A percentile compares a stretch with the other conserved stretches of the same genome.
These are phyloP conservation scores for Malassezia arunalokei DNA, from an alignment of 1,284 basidiomycete genomes.

Conservation along the genomic window DNA sequence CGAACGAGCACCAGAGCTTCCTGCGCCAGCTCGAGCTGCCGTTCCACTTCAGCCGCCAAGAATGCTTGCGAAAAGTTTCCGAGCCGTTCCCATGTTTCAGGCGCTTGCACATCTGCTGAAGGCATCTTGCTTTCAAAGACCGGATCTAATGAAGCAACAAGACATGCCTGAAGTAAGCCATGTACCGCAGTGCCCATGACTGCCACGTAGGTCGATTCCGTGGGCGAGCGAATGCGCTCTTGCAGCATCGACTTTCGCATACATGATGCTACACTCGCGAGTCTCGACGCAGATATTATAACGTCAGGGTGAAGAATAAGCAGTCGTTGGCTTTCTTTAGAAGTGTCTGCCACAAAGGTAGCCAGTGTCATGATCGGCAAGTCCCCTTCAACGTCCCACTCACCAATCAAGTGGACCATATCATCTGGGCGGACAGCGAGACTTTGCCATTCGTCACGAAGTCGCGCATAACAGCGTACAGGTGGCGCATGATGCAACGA, in stretches of 20 bases:
- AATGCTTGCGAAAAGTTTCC: conserved; percentile 33
- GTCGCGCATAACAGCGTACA: conserved; percentile 14
- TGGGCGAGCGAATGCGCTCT: conserved; percentile 23
- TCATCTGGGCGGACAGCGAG: conserved; percentile 19
- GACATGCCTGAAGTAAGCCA: conserved; percentile 37
- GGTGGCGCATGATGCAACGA: not conserved
- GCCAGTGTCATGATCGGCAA: conserved; percentile 10
- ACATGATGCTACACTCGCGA: conserved; percentile 34
- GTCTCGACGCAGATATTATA: conserved; percentile 33
- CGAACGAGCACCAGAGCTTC: conserved; percentile 26
- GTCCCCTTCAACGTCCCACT: conserved; percentile 8
- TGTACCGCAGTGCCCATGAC: conserved; percentile 42
- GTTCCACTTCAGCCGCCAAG: conserved; percentile 21
- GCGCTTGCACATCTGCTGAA: not conserved
- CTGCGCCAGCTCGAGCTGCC: conserved; percentile 24
- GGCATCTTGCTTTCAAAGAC: not conserved
- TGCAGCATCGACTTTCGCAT: conserved; percentile 36
- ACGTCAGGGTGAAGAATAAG: conserved; percentile 40
- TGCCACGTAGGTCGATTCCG: conserved; percentile 23
- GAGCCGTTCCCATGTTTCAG: conserved; percentile 24
- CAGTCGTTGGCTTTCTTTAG: conserved; percentile 20
- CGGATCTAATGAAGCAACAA: not conserved
- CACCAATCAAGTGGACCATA: conserved; percentile 28
- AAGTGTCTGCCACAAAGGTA: not conserved
- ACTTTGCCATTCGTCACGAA: conserved; percentile 34